These are phyloP conservation scores for Spergularia bocconei DNA, from an alignment of 148 eudicot genomes.

Conservation along the genomic window DNA sequence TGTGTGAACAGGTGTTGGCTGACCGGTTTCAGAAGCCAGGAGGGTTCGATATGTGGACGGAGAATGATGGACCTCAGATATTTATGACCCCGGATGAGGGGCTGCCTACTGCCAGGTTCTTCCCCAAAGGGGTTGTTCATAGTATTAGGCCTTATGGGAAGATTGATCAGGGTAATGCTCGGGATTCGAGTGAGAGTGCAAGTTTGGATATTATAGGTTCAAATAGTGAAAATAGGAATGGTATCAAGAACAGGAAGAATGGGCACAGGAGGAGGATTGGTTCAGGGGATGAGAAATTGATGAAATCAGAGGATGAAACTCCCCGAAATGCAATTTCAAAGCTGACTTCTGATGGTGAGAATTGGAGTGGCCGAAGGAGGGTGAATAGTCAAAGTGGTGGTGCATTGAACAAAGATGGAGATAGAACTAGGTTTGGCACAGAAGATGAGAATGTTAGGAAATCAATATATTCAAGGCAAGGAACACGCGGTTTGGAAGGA, in stretches of 20 bases:
- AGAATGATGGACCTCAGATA: constrained; percentile 81
- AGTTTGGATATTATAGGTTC: constrained; percentile 2
- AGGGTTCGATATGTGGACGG: constrained; percentile 88
- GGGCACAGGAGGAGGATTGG: constrained; percentile 18
- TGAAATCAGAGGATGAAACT: neutral
- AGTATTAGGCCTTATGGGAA: constrained; percentile 64
- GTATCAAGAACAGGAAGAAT: constrained; percentile 13
- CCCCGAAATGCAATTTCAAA: neutral
- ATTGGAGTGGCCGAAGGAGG: neutral
- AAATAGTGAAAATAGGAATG: neutral
- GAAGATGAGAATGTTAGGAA: constrained; percentile 24
- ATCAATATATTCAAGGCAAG: constrained; percentile 18
- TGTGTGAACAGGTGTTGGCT: constrained; percentile 37
- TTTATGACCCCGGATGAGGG: constrained; percentile 52
- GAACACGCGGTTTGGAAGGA: constrained; percentile 8
- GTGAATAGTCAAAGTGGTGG: neutral
- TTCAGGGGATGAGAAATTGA: constrained; percentile 5
- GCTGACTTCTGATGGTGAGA: neutral
- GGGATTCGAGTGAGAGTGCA: neutral
- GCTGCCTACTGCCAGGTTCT: constrained; percentile 70
- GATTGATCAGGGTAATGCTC: constrained; percentile 13
- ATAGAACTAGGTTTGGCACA: constrained; percentile 6
- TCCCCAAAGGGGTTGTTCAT: constrained; percentile 89
- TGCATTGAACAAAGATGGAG: constrained; percentile 27
- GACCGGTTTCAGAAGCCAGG: constrained; percentile 92